phyloP scores from a whole-genome alignment of 1,284 basidiomycete species.

The Rhodotorula sp. region DNA sequence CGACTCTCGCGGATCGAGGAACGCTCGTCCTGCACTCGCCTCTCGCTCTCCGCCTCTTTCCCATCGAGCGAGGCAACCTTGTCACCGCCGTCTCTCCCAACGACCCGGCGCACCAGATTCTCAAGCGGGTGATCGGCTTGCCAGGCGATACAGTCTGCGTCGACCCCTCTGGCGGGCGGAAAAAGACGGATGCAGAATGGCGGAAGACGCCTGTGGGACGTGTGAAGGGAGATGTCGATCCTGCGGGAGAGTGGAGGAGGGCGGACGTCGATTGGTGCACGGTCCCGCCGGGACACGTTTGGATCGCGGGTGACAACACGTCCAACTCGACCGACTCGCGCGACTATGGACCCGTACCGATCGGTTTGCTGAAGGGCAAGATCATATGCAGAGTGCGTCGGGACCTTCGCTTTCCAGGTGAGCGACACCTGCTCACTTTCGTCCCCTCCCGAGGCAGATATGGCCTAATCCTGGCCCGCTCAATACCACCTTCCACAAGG shows the following conservation, averaged over 20 bases:
- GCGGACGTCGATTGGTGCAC: constrained; percentile 41
- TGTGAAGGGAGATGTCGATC: constrained; percentile 62
- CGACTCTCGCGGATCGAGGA: constrained; percentile 37
- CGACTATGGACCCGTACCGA: constrained; percentile 84
- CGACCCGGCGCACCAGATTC: constrained; percentile 64
- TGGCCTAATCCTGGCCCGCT: constrained; percentile 31
- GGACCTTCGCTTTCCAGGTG: too few species aligned
- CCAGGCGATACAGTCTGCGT: constrained; percentile 86
- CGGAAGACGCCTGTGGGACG: constrained; percentile 48
- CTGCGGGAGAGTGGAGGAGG: constrained; percentile 55
- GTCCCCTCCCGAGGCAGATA: constrained; percentile 5
- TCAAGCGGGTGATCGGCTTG: constrained; percentile 82
- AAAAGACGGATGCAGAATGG: constrained; percentile 34
- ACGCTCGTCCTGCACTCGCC: constrained; percentile 39
- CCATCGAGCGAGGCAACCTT: constrained; percentile 68
- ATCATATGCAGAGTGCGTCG: constrained; percentile 70
- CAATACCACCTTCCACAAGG: constrained; percentile 7
- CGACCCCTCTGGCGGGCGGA: constrained; percentile 62
- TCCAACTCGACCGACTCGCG: constrained; percentile 81
- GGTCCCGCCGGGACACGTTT: constrained; percentile 58
- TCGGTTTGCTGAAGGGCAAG: constrained; percentile 74
- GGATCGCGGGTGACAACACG: constrained; percentile 89
- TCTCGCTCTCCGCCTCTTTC: constrained; percentile 29
- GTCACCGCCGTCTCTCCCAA: constrained; percentile 73
- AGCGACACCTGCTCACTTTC: background rate